Conservation (phyloP, 371 early-diverging fungal species). For the Zopfochytrium polystomum region DNA sequence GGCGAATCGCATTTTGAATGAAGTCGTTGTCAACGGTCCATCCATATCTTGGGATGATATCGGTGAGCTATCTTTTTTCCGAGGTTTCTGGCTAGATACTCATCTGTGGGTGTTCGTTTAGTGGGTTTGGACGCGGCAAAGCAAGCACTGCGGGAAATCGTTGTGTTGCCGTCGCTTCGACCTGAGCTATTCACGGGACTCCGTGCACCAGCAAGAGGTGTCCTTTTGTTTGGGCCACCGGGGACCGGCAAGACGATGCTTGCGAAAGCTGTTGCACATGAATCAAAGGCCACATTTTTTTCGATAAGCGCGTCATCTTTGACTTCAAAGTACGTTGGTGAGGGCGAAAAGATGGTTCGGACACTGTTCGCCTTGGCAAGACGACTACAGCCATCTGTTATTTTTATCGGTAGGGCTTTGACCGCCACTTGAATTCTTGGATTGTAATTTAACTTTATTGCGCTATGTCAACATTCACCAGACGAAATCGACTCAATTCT, state of each 20-base stretch:
- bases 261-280: slow-evolving; percentile 96
- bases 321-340: slow-evolving; percentile 98
- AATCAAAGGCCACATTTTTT: slow-evolving; percentile 93
- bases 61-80: slow-evolving; percentile 36
- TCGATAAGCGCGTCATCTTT: slow-evolving; percentile 93
- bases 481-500: slow-evolving; percentile 97
- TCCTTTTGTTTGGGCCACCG: slow-evolving; percentile 98
- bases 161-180: slow-evolving; percentile 96
- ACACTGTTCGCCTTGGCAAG: slow-evolving; percentile 93
- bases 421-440: too few relatives aligned
- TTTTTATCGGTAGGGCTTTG: too few relatives aligned
- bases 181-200: slow-evolving; percentile 92
- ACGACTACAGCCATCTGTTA: slow-evolving; percentile 88
- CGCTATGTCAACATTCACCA: too few relatives aligned
- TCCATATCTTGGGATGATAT: slow-evolving; percentile 60
- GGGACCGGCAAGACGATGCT: slow-evolving; percentile 98
- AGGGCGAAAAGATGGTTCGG: slow-evolving; percentile 92
- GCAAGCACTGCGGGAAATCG: slow-evolving; percentile 97
- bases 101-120: neutral
- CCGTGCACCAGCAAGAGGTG: slow-evolving; percentile 96
- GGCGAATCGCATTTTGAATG: slow-evolving; percentile 60
- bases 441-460: neutral
- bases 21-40: slow-evolving; percentile 55
- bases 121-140: slow-evolving; percentile 98
- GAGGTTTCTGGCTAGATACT: slow-evolving; percentile 7